Evolutionary conservation across 805 yeast genomes (phyloP).

Genomic region (Starmerella ratchasimensis): DNA sequence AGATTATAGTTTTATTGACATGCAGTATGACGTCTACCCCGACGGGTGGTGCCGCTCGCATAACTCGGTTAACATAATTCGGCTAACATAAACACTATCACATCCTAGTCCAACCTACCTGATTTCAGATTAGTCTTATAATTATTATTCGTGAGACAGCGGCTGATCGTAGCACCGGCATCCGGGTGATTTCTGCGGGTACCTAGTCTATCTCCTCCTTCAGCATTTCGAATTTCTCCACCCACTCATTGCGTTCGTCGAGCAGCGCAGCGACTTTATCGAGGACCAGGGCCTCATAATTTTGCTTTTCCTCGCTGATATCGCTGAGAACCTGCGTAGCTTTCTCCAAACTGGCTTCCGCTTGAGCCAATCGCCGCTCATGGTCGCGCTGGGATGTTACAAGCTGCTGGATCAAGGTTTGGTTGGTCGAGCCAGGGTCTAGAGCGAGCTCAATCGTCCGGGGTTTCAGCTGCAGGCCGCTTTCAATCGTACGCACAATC

Average conservation of each 20-base stretch:
- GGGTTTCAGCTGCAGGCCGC: conserved; percentile 13
- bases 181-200: no score
- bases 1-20: no score
- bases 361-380: not conserved
- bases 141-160: no score
- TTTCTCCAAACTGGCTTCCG: not conserved
- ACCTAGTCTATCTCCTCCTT: not conserved
- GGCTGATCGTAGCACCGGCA: no score
- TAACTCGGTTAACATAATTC: no score
- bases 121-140: no score
- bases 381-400: not conserved
- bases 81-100: no score
- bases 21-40: no score
- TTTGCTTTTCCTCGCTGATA: conserved; percentile 15
- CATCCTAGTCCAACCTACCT: no score
- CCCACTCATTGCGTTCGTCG: conserved; percentile 11
- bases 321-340: conserved; percentile 5
- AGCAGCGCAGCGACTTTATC: conserved; percentile 12
- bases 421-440: not conserved
- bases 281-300: conserved; percentile 10
- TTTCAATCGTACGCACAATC: not conserved
- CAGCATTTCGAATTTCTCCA: not conserved
- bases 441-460: not conserved
- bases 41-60: no score
- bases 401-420: not conserved